Evolutionary conservation across 306 rosid species (phyloP).

Genomic region (Trifolium dubium): DNA sequence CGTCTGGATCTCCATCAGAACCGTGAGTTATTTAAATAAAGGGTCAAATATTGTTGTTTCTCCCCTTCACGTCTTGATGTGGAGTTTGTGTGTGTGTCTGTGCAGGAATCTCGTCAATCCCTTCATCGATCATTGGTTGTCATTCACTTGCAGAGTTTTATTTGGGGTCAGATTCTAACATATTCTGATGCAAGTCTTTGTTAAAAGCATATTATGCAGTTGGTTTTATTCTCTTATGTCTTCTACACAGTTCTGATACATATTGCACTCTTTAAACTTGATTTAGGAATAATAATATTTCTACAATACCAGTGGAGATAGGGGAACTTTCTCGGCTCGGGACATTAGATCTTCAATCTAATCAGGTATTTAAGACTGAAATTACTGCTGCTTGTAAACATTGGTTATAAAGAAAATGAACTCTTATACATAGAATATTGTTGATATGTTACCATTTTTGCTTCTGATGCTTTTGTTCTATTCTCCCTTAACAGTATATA

Average conservation of each 20-base stretch:
- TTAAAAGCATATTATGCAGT: constrained; percentile 33
- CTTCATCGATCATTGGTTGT: constrained; percentile 73
- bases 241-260: constrained; percentile 36
- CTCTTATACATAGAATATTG: not conserved
- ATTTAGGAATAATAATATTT: constrained; percentile 73
- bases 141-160: constrained; percentile 77
- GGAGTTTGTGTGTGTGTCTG: constrained; percentile 32
- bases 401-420: constrained; percentile 3
- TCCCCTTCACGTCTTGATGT: constrained; percentile 34
- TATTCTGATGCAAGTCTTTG: constrained; percentile 43
- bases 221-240: constrained; percentile 36
- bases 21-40: constrained; percentile 64
- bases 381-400: constrained; percentile 20
- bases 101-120: constrained; percentile 83
- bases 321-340: constrained; percentile 79
- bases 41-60: constrained; percentile 19
- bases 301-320: constrained; percentile 72
- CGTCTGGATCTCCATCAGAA: constrained; percentile 87
- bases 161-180: constrained; percentile 74
- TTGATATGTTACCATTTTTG: not conserved
- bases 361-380: constrained; percentile 64
- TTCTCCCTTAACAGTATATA: constrained; percentile 31
- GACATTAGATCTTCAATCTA: constrained; percentile 89
- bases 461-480: constrained; percentile 31
- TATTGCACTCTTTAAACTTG: constrained; percentile 34